phyloP scores from a whole-genome alignment of 768 basidiomycete genomes.

The Termitomyces sp. region DNA sequence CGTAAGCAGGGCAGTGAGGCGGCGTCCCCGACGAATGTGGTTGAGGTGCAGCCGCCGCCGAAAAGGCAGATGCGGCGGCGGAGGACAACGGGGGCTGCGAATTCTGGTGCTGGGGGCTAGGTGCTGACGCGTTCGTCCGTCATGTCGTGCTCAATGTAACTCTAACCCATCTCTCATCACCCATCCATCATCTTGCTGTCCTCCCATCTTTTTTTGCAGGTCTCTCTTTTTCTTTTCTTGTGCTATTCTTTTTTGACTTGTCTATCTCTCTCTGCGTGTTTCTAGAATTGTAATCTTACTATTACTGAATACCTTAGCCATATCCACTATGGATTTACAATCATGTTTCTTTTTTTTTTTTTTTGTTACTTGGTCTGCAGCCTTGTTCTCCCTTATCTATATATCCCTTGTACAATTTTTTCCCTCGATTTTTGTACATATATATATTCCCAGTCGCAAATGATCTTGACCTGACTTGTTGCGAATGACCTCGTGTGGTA shows the following conservation, averaged over 20 bases:
- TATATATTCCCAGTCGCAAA: not conserved
- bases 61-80: conserved; percentile 54
- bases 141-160: not conserved
- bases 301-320: not conserved
- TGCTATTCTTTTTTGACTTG: not conserved
- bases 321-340: not conserved
- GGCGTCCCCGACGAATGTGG: conserved; percentile 47
- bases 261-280: not conserved
- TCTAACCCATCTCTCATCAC: too few relatives aligned
- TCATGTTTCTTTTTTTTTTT: not conserved
- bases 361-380: not conserved
- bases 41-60: conserved; percentile 36
- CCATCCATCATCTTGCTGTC: too few relatives aligned
- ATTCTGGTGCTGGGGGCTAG: conserved; percentile 17
- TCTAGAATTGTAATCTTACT: not conserved
- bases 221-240: not conserved
- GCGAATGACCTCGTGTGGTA: too few relatives aligned
- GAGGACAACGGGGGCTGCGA: conserved; percentile 44
- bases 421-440: not conserved
- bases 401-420: not conserved
- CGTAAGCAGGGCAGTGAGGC: conserved; percentile 44
- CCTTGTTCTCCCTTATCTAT: not conserved
- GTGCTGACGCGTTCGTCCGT: too few relatives aligned
- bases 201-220: not conserved
- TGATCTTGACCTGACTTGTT: too few relatives aligned